Conservation (phyloP, 441 rosid genomes). For the Adansonia grandidieri region DNA sequence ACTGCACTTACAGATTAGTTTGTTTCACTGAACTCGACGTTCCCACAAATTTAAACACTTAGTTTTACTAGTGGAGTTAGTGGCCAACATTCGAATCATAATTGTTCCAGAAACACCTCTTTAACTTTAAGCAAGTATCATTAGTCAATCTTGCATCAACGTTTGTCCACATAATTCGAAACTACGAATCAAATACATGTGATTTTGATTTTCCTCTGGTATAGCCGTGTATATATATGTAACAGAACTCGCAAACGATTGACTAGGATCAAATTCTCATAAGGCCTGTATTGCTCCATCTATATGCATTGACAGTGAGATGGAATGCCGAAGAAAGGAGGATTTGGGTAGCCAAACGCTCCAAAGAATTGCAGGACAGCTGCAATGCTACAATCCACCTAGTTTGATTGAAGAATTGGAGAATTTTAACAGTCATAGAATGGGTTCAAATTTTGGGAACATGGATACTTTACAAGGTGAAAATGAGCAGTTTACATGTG, state of each 20-base stretch:
- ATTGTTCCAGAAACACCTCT: background rate
- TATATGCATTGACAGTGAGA: background rate
- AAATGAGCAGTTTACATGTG: background rate
- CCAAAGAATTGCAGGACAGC: constrained; percentile 30
- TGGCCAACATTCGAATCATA: background rate
- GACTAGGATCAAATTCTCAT: background rate
- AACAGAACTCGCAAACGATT: background rate
- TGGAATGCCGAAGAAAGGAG: background rate
- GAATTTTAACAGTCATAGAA: background rate
- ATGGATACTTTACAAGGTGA: background rate
- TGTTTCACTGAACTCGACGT: background rate
- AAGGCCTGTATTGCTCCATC: background rate
- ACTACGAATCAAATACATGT: too few relatives aligned
- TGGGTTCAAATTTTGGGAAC: background rate
- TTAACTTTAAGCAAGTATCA: background rate
- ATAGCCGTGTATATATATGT: background rate
- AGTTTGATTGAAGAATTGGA: constrained; percentile 2
- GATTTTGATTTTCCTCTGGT: background rate
- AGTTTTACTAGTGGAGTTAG: background rate
- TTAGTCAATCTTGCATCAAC: background rate
- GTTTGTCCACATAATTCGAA: background rate
- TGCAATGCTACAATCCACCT: constrained; percentile 9
- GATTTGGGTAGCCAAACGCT: constrained; percentile 16
- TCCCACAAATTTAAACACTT: background rate
- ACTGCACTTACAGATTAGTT: background rate